phyloP scores from a whole-genome alignment of 108 stramenopile species.

The Nitzschia inconspicua region DNA sequence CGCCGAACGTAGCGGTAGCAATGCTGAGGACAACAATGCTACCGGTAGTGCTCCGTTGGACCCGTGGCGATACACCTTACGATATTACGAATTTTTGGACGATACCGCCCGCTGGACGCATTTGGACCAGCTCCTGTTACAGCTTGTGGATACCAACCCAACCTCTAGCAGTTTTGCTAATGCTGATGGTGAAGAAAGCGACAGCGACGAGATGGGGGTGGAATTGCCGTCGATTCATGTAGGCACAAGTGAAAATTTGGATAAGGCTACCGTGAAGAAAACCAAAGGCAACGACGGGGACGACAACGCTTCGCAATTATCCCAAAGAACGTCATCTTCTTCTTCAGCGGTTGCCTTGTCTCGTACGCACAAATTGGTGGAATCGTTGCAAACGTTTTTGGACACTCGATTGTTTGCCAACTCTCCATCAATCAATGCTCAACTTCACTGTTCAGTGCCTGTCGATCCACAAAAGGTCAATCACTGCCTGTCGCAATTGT shows the following conservation, averaged over 20 bases:
- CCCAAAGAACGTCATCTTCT: not conserved
- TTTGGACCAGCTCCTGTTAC: slow-evolving; percentile 56
- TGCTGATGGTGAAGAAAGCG: not conserved
- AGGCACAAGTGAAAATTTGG: not conserved
- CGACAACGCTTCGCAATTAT: not conserved
- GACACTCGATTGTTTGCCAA: slow-evolving; percentile 1
- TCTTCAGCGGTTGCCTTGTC: not conserved
- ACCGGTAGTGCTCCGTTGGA: slow-evolving; percentile 18
- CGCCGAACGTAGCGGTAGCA: too few relatives aligned
- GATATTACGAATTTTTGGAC: slow-evolving; percentile 57
- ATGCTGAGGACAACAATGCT: not conserved
- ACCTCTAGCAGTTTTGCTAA: not conserved
- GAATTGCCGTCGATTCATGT: not conserved
- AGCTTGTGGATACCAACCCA: slow-evolving; percentile 33
- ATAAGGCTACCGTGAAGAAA: not conserved
- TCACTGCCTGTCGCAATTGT: slow-evolving; percentile 2
- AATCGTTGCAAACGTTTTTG: slow-evolving; percentile 4
- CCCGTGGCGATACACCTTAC: slow-evolving; percentile 33
- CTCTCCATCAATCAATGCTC: not conserved
- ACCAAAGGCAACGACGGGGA: not conserved
- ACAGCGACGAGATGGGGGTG: not conserved
- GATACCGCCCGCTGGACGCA: slow-evolving; percentile 56
- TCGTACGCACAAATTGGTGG: slow-evolving; percentile 1
- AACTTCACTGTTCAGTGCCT: slow-evolving; percentile 21
- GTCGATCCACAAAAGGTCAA: slow-evolving; percentile 12